phyloP scores from a whole-genome alignment of 1,139 yeast species.

The Pichia sp. region DNA sequence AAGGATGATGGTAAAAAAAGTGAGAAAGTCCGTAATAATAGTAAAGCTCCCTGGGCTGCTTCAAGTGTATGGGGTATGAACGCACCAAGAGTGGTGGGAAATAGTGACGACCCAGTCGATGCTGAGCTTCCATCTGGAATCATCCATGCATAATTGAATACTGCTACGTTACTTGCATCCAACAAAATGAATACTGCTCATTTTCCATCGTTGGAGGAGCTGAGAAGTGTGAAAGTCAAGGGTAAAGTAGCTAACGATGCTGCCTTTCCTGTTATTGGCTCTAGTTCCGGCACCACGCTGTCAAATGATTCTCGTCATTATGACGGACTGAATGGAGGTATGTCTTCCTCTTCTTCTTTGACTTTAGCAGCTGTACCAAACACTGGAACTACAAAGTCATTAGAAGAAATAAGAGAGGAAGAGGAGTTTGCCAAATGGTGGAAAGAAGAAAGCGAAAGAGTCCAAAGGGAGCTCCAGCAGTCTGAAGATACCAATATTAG shows the following conservation, averaged over 20 bases:
- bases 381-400: conserved; percentile 34
- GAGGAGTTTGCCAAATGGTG: conserved; percentile 82
- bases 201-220: conserved; percentile 20
- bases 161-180: conserved; percentile 18
- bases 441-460: conserved; percentile 63
- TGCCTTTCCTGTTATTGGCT: not conserved
- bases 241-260: not conserved
- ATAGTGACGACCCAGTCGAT: not conserved
- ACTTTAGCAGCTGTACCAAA: not conserved
- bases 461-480: conserved; percentile 46
- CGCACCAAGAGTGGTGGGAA: conserved; percentile 14
- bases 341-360: not conserved
- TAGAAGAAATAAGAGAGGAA: conserved; percentile 71
- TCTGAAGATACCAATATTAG: not conserved
- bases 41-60: conserved; percentile 8
- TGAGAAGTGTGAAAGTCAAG: conserved; percentile 10
- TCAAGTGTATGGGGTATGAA: conserved; percentile 15
- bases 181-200: conserved; percentile 17
- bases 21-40: not conserved
- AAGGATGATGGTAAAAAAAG: not conserved
- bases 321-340: not conserved
- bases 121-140: not conserved
- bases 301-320: not conserved
- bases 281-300: not conserved
- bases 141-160: conserved; percentile 9